A percentile compares a stretch with the other conserved stretches of the same genome.
These are phyloP conservation scores for Cyberlindnera samutprakarnensis DNA, from an alignment of 805 yeast genomes.

Conservation along the genomic window DNA sequence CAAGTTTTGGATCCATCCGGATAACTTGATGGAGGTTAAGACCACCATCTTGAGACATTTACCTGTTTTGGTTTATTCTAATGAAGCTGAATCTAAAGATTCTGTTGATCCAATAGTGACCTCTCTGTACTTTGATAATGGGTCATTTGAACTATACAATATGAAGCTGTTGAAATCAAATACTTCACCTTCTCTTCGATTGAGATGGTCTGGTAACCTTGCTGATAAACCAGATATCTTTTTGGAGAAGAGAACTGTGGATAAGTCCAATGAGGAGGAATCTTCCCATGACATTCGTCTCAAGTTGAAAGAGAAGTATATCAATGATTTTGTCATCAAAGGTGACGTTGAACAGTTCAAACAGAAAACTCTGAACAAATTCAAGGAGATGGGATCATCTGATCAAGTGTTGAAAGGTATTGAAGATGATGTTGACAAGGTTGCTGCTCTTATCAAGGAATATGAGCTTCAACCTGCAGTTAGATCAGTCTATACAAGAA, in stretches of 20 bases:
- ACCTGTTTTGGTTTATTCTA: constrained; percentile 75
- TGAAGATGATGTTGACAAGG: constrained; percentile 46
- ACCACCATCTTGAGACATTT: constrained; percentile 89
- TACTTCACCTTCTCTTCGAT: constrained; percentile 67
- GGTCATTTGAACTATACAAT: constrained; percentile 77
- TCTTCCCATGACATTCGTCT: constrained; percentile 60
- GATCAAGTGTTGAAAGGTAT: constrained; percentile 43
- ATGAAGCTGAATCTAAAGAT: constrained; percentile 36
- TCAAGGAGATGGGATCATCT: constrained; percentile 54
- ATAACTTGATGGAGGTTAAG: constrained; percentile 93
- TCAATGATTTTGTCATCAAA: constrained; percentile 63
- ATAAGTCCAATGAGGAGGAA: constrained; percentile 41
- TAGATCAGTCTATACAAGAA: constrained; percentile 81
- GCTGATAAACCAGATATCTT: constrained; percentile 68
- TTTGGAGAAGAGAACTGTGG: constrained; percentile 72
- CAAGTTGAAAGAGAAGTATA: constrained; percentile 70
- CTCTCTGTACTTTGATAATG: constrained; percentile 81
- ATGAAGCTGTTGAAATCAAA: constrained; percentile 66
- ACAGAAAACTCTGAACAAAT: constrained; percentile 49
- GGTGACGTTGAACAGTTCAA: constrained; percentile 33
- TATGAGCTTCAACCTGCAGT: constrained; percentile 75
- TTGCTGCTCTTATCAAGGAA: constrained; percentile 56
- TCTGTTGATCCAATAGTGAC: constrained; percentile 75
- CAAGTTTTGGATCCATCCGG: constrained; percentile 97
- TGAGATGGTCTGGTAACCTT: constrained; percentile 88